phyloP scores from a whole-genome alignment of 1,284 basidiomycete genomes.

The Trametes hirsuta region DNA sequence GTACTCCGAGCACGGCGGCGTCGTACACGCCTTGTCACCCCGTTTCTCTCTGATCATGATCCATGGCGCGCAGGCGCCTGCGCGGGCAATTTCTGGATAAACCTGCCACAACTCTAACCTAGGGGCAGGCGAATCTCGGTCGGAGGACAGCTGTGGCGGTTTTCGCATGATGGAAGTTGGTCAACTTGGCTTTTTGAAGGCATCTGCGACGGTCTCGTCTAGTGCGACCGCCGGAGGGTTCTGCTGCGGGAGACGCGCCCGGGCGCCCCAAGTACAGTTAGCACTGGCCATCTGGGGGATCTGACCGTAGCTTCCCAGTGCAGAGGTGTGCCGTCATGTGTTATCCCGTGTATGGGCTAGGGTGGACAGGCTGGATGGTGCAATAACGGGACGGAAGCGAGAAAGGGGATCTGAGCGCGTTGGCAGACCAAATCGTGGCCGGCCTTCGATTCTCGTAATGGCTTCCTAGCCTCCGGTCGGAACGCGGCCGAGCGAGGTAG shows the following conservation, averaged over 20 bases:
- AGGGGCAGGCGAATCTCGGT: no score
- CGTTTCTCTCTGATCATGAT: constrained; percentile 12
- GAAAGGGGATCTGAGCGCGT: not conserved
- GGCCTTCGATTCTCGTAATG: not conserved
- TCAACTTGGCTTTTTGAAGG: no score
- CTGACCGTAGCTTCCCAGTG: no score
- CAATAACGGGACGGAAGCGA: not conserved
- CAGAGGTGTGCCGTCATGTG: not conserved
- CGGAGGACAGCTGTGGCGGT: no score
- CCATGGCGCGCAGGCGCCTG: not conserved
- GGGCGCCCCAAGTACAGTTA: no score
- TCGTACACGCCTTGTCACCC: constrained; percentile 16
- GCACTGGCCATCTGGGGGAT: no score
- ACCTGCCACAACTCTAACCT: no score
- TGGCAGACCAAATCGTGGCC: not conserved
- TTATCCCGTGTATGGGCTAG: constrained; percentile 8
- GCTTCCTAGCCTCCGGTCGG: constrained; percentile 6
- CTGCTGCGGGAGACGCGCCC: no score
- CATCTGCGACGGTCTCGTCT: no score
- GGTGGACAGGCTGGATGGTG: not conserved
- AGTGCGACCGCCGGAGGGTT: no score
- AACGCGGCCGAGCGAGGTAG: not conserved
- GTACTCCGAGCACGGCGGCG: constrained; percentile 9
- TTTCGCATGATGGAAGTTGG: no score
- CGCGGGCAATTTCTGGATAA: not conserved